A percentile compares a stretch with the other conserved stretches of the same genome.
These are phyloP conservation scores for Phytopythium chamaehyphon DNA, from an alignment of 352 stramenopile genomes.

Conservation along the genomic window DNA sequence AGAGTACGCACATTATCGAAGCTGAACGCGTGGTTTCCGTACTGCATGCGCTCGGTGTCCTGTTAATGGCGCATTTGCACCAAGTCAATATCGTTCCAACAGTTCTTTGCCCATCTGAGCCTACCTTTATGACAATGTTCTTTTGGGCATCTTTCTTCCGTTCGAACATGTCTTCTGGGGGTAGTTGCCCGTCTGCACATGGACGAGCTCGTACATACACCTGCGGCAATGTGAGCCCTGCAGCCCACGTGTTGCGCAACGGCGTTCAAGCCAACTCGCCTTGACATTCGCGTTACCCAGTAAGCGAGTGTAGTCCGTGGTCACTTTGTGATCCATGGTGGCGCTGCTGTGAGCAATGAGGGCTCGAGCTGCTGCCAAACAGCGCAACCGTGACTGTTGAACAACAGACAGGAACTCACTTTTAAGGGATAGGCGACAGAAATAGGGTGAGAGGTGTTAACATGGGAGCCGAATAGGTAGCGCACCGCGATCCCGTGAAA, in stretches of 20 bases:
- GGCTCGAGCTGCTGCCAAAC: no score
- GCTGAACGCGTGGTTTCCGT: conserved; percentile 83
- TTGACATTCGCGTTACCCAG: conserved; percentile 80
- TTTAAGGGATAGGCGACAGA: no score
- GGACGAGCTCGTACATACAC: conserved; percentile 75
- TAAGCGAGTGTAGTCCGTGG: conserved; percentile 79
- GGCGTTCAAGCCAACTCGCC: conserved; percentile 15
- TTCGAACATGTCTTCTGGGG: conserved; percentile 82
- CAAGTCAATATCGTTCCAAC: no score
- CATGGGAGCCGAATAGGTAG: no score
- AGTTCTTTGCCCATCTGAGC: no score
- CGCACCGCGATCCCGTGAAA: no score
- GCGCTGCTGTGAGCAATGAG: not conserved
- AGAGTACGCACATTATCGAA: conserved; percentile 61
- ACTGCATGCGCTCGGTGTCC: conserved; percentile 83
- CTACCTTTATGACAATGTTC: conserved; percentile 83
- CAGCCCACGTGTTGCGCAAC: not conserved
- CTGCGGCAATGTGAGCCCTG: conserved; percentile 12
- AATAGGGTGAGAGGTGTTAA: no score
- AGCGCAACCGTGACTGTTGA: no score
- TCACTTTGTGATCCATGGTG: conserved; percentile 83
- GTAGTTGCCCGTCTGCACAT: conserved; percentile 64
- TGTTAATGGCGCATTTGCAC: conserved; percentile 9
- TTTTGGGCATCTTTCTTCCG: conserved; percentile 67
- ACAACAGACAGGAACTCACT: no score